These are phyloP conservation scores for Lagenaria siceraria DNA, from an alignment of 306 rosid species.

Conservation along the genomic window DNA sequence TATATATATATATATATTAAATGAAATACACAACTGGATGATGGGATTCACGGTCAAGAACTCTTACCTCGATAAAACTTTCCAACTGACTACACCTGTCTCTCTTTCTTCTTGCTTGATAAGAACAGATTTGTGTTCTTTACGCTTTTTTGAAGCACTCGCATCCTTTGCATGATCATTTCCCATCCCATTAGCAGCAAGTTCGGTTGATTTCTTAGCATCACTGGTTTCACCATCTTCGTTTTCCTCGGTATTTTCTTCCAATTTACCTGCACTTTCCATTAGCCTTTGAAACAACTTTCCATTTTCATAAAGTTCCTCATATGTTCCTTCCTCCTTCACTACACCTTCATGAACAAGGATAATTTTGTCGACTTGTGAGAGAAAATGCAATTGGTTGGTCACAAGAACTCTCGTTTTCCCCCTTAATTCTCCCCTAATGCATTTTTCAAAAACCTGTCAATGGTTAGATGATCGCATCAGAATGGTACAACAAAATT, in stretches of 20 bases:
- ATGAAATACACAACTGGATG: not conserved
- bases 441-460: conserved; percentile 79
- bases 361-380: conserved; percentile 75
- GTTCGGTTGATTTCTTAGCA: conserved; percentile 13
- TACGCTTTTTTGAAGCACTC: conserved; percentile 30
- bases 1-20: not conserved
- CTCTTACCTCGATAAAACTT: conserved; percentile 61
- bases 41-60: not conserved
- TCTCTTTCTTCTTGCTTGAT: conserved; percentile 85
- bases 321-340: conserved; percentile 86
- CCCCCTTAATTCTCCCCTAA: conserved; percentile 63
- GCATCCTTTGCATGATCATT: conserved; percentile 25
- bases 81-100: conserved; percentile 75
- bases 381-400: conserved; percentile 87
- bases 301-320: conserved; percentile 62
- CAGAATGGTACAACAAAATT: not conserved
- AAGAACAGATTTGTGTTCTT: conserved; percentile 55
- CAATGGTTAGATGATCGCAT: conserved; percentile 11
- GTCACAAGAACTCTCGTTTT: conserved; percentile 91
- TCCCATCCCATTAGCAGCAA: conserved; percentile 25
- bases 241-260: conserved; percentile 39
- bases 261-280: conserved; percentile 95
- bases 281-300: conserved; percentile 69
- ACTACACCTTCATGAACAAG: conserved; percentile 69
- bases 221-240: conserved; percentile 23